Conservation (phyloP, 257 asterid genomes). For the Jacaranda mimosifolia region DNA sequence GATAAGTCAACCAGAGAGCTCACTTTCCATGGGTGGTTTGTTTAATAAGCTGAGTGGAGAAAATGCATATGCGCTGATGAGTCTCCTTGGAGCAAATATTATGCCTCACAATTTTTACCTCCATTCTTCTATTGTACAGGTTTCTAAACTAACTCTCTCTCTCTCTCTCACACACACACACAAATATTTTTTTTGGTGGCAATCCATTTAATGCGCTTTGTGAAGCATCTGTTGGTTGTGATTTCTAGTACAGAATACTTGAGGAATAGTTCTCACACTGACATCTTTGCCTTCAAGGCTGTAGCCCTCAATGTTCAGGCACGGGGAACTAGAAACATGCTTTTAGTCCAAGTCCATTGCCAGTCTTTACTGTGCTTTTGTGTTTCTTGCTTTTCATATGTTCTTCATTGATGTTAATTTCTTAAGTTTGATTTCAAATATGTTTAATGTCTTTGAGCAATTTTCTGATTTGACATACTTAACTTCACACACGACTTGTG, state of each 20-base stretch:
- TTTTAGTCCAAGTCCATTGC: not conserved
- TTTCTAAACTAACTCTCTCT: slow-evolving; percentile 27
- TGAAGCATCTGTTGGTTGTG: not conserved
- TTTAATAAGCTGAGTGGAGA: slow-evolving; percentile 59
- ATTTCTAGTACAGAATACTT: not conserved
- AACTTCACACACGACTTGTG: not conserved
- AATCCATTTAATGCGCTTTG: not conserved
- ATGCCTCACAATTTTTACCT: slow-evolving; percentile 75
- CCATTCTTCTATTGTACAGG: slow-evolving; percentile 73
- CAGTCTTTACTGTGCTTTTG: not conserved
- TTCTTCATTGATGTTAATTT: not conserved
- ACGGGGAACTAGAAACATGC: not conserved
- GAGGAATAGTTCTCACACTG: not conserved
- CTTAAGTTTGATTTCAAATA: not conserved
- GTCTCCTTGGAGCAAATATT: slow-evolving; percentile 74
- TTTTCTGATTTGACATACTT: not conserved
- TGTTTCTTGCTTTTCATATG: not conserved
- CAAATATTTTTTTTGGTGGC: not conserved
- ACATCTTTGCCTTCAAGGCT: not conserved
- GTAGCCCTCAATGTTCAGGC: not conserved
- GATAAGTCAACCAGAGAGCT: slow-evolving; percentile 50
- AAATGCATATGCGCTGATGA: slow-evolving; percentile 67
- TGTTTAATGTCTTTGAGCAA: not conserved
- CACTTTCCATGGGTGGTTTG: slow-evolving; percentile 51
- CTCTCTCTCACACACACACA: not conserved